phyloP scores from a whole-genome alignment of 164 flowering plant species.

The Vitis rotundifolia region DNA sequence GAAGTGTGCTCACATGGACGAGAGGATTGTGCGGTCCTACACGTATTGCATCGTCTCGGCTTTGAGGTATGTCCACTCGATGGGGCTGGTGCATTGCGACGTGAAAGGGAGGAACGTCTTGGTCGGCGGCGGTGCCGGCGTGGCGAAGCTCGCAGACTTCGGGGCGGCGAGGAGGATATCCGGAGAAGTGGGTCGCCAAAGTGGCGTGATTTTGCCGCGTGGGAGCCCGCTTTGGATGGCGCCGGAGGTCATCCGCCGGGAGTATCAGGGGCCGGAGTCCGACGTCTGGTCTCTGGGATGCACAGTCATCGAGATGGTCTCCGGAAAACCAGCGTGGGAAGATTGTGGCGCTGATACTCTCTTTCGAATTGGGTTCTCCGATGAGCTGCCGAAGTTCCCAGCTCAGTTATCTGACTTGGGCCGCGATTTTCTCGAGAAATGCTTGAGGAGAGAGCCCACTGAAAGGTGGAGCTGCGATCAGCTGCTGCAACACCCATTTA shows the following conservation, averaged over 20 bases:
- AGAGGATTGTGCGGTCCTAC: slow-evolving; percentile 34
- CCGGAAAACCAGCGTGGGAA: slow-evolving; percentile 65
- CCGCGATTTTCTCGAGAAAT: slow-evolving; percentile 55
- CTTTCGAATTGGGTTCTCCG: slow-evolving; percentile 46
- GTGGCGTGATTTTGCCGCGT: slow-evolving; percentile 21
- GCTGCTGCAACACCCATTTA: slow-evolving; percentile 60
- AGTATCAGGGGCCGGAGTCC: slow-evolving; percentile 57
- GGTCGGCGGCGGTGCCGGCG: slow-evolving; percentile 29
- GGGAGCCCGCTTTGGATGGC: slow-evolving; percentile 97
- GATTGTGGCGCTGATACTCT: slow-evolving; percentile 40
- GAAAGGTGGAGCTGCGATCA: slow-evolving; percentile 61
- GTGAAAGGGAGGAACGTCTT: slow-evolving; percentile 72
- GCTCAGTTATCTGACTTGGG: slow-evolving; percentile 42
- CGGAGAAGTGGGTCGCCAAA: neutral
- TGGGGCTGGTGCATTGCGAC: slow-evolving; percentile 72
- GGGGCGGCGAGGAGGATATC: slow-evolving; percentile 50
- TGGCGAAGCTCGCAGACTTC: slow-evolving; percentile 75
- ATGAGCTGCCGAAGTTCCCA: slow-evolving; percentile 51
- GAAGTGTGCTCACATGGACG: slow-evolving; percentile 27
- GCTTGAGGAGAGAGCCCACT: slow-evolving; percentile 40
- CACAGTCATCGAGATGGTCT: slow-evolving; percentile 75
- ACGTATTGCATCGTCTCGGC: slow-evolving; percentile 51
- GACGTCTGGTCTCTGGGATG: slow-evolving; percentile 88
- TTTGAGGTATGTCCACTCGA: slow-evolving; percentile 46
- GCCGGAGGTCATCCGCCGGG: slow-evolving; percentile 70